Evolutionary conservation across 805 yeast genomes (phyloP).

Genomic region (Blastobotrys chiropterorum): DNA sequence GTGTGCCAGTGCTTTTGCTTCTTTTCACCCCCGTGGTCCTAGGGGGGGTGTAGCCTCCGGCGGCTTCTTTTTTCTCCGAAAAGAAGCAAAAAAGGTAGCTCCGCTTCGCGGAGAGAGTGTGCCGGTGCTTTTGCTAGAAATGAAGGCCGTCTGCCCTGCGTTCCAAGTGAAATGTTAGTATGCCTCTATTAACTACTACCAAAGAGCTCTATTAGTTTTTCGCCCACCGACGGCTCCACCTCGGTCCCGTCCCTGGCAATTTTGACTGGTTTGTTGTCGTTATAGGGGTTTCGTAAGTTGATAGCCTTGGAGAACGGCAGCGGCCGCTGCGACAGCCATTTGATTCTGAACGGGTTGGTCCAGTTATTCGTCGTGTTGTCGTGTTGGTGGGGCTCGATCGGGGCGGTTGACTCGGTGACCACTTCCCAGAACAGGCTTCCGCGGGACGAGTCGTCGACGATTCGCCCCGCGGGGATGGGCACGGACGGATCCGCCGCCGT

Average conservation of each 20-base stretch:
- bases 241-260: constrained; percentile 41
- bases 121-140: too few relatives aligned
- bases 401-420: constrained; percentile 14
- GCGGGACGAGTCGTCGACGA: constrained; percentile 26
- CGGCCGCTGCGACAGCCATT: constrained; percentile 30
- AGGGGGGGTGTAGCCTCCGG: too few relatives aligned
- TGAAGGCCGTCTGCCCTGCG: too few relatives aligned
- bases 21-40: too few relatives aligned
- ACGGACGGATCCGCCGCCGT: constrained; percentile 12
- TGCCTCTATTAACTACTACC: not conserved
- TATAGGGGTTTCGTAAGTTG: constrained; percentile 32
- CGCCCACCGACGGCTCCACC: constrained; percentile 33
- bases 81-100: too few relatives aligned
- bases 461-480: constrained; percentile 21
- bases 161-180: not conserved
- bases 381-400: not conserved
- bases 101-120: too few relatives aligned
- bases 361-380: constrained; percentile 18
- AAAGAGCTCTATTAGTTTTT: constrained; percentile 27
- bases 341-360: constrained; percentile 34
- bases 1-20: too few relatives aligned
- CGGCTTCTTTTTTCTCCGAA: too few relatives aligned
- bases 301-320: constrained; percentile 29
- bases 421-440: constrained; percentile 38
- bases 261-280: constrained; percentile 35